Evolutionary conservation across 495 filamentous ascomycete species (phyloP).

Genomic region (Bryoglossum gracile): DNA sequence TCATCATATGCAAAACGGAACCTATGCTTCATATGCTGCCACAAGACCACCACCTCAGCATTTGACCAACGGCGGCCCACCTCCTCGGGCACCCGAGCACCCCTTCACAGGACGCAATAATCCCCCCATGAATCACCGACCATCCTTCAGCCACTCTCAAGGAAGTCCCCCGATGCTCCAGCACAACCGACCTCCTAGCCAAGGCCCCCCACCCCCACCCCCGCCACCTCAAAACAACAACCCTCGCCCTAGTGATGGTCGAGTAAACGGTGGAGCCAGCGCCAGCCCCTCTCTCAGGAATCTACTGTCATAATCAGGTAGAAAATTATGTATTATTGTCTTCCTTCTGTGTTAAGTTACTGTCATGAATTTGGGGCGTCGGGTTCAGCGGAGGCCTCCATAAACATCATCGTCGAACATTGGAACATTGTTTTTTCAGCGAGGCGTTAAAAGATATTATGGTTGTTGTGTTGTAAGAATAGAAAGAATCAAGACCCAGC

Average conservation of each 20-base stretch:
- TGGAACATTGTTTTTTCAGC: too few relatives aligned
- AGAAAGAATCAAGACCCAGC: too few relatives aligned
- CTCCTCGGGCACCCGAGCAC: slow-evolving; percentile 26
- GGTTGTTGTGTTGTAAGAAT: too few relatives aligned
- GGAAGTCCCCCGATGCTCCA: slow-evolving; percentile 20
- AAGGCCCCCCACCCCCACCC: slow-evolving; percentile 15
- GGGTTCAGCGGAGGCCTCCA: too few relatives aligned
- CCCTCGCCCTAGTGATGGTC: background rate
- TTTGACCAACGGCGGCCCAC: slow-evolving; percentile 25
- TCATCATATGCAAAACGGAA: slow-evolving; percentile 19
- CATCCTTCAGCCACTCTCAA: slow-evolving; percentile 19
- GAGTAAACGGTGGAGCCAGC: background rate
- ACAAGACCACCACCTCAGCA: slow-evolving; percentile 24
- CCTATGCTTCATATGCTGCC: slow-evolving; percentile 19
- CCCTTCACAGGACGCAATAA: slow-evolving; percentile 26
- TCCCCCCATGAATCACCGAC: slow-evolving; percentile 22
- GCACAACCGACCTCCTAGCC: slow-evolving; percentile 7
- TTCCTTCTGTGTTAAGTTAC: too few relatives aligned
- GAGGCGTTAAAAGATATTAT: too few relatives aligned
- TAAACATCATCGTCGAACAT: too few relatives aligned
- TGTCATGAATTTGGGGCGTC: too few relatives aligned
- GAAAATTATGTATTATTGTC: too few relatives aligned
- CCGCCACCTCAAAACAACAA: background rate
- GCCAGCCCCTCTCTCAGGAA: background rate
- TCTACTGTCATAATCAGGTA: background rate